Evolutionary conservation across 2,329 filamentous ascomycete genomes (phyloP).

Genomic region (Penicillium thymicola): DNA sequence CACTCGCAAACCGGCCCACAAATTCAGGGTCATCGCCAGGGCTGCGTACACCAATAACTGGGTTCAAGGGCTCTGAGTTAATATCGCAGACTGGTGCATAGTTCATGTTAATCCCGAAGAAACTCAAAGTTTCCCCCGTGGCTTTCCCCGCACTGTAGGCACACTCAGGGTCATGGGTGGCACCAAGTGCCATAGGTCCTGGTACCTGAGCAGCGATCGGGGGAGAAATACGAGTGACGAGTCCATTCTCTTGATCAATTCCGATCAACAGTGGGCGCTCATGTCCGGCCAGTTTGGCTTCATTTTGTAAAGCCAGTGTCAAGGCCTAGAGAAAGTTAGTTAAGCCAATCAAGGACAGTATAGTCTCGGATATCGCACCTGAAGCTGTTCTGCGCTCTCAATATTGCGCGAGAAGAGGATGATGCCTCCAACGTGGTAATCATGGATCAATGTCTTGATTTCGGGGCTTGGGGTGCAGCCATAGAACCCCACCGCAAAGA

Average conservation of each 20-base stretch:
- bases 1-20: conserved; percentile 43
- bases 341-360: not conserved
- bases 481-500: conserved; percentile 47
- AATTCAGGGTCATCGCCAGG: conserved; percentile 43
- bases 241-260: conserved; percentile 47
- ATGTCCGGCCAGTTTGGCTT: conserved; percentile 40
- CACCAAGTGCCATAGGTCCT: conserved; percentile 46
- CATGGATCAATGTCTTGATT: conserved; percentile 43
- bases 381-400: conserved; percentile 38
- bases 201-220: conserved; percentile 42
- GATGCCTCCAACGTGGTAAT: conserved; percentile 42
- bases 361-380: conserved; percentile 16
- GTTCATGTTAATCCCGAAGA: conserved; percentile 47
- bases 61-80: conserved; percentile 45
- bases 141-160: conserved; percentile 36
- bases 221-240: conserved; percentile 43
- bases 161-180: conserved; percentile 36
- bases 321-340: conserved; percentile 24
- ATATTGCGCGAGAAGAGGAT: conserved; percentile 46
- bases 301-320: conserved; percentile 37
- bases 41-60: conserved; percentile 45
- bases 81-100: conserved; percentile 47
- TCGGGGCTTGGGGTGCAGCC: conserved; percentile 39
- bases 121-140: conserved; percentile 40
- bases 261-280: conserved; percentile 43